Conservation (phyloP, 2,329 filamentous ascomycete genomes). For the Geosmithia putterillii region DNA sequence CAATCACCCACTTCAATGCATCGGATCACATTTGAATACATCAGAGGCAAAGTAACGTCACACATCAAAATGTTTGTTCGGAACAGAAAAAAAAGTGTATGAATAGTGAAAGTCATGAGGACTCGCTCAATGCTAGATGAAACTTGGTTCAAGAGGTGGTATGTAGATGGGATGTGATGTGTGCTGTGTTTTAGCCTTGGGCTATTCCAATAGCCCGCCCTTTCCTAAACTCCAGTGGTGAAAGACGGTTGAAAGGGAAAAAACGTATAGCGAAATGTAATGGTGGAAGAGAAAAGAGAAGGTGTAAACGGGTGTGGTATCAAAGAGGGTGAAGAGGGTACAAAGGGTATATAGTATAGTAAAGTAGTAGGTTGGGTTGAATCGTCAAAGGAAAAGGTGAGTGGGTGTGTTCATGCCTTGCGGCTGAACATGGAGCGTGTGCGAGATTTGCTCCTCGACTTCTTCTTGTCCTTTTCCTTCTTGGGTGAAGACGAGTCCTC, state of each 20-base stretch:
- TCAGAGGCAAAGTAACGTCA: too few species aligned
- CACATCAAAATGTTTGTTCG: not conserved
- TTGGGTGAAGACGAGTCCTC: slow-evolving; percentile 18
- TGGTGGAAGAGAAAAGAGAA: too few species aligned
- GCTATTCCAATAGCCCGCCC: too few species aligned
- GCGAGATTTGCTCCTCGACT: slow-evolving; percentile 62
- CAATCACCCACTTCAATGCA: too few species aligned
- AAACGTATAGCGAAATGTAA: too few species aligned
- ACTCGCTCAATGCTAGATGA: not conserved
- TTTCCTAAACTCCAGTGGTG: too few species aligned
- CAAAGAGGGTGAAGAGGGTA: not conserved
- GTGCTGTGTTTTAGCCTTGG: too few species aligned
- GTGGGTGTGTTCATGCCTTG: slow-evolving; percentile 12
- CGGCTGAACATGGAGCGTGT: slow-evolving; percentile 60
- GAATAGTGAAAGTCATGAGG: not conserved
- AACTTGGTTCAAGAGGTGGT: too few species aligned
- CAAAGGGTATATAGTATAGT: not conserved
- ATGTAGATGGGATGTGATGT: too few species aligned
- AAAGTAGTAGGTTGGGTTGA: not conserved
- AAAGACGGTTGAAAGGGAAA: too few species aligned
- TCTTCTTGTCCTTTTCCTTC: slow-evolving; percentile 41
- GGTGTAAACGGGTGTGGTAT: not conserved
- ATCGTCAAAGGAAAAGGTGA: not conserved
- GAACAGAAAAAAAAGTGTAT: not conserved
- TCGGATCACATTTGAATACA: too few species aligned